These are phyloP conservation scores for Cyclotella atomus DNA, from an alignment of 108 stramenopile genomes.

Conservation along the genomic window DNA sequence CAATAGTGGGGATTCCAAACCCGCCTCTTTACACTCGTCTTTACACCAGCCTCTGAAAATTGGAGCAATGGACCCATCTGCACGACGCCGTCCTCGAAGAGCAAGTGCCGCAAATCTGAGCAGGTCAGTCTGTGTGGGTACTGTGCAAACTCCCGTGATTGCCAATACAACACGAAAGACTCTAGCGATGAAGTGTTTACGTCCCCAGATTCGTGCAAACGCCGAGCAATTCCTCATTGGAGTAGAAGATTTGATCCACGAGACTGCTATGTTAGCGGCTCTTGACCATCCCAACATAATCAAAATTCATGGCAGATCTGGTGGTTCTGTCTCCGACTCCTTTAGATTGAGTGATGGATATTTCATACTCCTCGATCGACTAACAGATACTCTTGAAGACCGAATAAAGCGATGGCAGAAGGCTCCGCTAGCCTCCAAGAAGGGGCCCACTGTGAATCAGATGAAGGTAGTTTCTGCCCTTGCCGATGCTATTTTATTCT, in stretches of 20 bases:
- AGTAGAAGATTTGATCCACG: slow-evolving; percentile 35
- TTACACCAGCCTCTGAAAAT: neutral
- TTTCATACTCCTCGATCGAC: slow-evolving; percentile 74
- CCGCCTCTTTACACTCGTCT: neutral
- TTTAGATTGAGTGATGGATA: slow-evolving; percentile 51
- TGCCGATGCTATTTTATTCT: slow-evolving; percentile 45
- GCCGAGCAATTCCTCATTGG: slow-evolving; percentile 25
- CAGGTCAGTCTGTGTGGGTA: neutral
- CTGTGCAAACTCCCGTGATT: neutral
- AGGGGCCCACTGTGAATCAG: neutral
- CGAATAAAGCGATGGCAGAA: slow-evolving; percentile 69
- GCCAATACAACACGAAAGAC: neutral
- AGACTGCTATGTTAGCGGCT: slow-evolving; percentile 32
- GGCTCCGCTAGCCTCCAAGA: neutral
- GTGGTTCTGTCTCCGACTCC: slow-evolving; percentile 1
- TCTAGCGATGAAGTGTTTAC: slow-evolving; percentile 35
- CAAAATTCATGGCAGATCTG: slow-evolving; percentile 31
- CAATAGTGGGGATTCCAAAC: neutral
- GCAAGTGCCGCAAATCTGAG: neutral
- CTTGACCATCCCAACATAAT: slow-evolving; percentile 40
- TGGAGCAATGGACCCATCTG: neutral
- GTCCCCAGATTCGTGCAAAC: slow-evolving; percentile 17
- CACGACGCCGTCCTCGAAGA: neutral
- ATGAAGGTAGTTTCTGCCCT: slow-evolving; percentile 14
- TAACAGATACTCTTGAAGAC: slow-evolving; percentile 73